Base-by-base conservation (phyloP, 1,284 basidiomycete genomes). In the Fomitopsis pinicola region DNA sequence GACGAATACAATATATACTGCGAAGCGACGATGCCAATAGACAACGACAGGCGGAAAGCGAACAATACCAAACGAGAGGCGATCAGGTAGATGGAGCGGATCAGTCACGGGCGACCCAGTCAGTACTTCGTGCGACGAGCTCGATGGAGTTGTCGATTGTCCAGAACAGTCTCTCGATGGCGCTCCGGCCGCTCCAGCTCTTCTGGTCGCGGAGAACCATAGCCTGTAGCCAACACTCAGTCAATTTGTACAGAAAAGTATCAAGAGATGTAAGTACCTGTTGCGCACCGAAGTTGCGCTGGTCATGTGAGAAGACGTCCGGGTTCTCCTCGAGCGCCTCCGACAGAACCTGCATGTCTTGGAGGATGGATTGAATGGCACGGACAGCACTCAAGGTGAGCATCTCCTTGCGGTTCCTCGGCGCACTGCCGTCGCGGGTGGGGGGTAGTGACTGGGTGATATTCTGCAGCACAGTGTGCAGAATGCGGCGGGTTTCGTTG, bases 171-270 rank as follows among this genome's bases (percentile, higher is more conserved):
- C 90, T 82, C 73, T 97, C 95, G 28, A 91, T 95, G 17, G 91
- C 86, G 66, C 91, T 94, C 59, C 93, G 82, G 26, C 87, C 86
- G 63, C 87, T 95, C 95, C 95, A 97, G 70, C 89, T 90, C 75
- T 94, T 94, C 75, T 98, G 95, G 69, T 95, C 90, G 38, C 95
- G 83, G 17, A 97, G 79, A 62, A 97, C 93, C 85, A 96, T 94
- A 22, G 94, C 94, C 89, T 96, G 70, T 8, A 59, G 57, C 59
- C 59, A 58, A 53, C 30, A 63, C 55, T 54, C 58, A 66, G 59
- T 64, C 46, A 62, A 56, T 30, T 22, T 22, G 22, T 35, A 64
- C 57, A 64, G 56, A n/a, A 36, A 53, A 36, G 63, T 28, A 52
- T 48, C 33, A 64, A 42, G 1, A 35, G 46, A 38, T 15, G 44